Evolutionary conservation across 2,329 filamentous ascomycete species (phyloP).

Genomic region (Cytospora mali): DNA sequence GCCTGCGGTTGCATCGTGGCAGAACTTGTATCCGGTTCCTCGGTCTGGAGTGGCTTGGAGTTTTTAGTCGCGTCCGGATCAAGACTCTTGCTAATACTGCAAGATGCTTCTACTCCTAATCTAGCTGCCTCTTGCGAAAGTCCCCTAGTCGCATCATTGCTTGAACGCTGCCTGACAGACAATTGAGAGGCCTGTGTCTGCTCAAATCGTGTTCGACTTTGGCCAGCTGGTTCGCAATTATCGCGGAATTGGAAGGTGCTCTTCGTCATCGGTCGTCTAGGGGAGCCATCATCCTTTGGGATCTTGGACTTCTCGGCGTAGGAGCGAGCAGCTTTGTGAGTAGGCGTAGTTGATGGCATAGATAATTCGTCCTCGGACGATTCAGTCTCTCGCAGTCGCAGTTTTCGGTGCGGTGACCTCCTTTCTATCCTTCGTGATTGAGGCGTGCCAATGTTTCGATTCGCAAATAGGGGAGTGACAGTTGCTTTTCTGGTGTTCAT

Average conservation of each 20-base stretch:
- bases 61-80: neutral
- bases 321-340: neutral
- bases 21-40: neutral
- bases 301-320: neutral
- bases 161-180: neutral
- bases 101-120: neutral
- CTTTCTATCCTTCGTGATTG: neutral
- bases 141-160: neutral
- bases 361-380: conserved; percentile 26
- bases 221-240: neutral
- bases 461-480: neutral
- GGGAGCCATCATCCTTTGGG: neutral
- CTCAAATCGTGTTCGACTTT: neutral
- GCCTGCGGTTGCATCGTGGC: neutral
- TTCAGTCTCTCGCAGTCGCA: conserved; percentile 5
- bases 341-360: conserved; percentile 21
- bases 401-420: neutral
- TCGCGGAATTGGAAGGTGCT: neutral
- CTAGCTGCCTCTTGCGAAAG: neutral
- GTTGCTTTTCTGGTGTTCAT: neutral
- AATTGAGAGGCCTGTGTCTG: neutral
- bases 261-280: neutral
- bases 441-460: neutral
- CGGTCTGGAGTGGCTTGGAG: neutral
- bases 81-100: neutral